Conservation (phyloP, 2,329 filamentous ascomycete genomes). For the Microcyclosporella mali region DNA sequence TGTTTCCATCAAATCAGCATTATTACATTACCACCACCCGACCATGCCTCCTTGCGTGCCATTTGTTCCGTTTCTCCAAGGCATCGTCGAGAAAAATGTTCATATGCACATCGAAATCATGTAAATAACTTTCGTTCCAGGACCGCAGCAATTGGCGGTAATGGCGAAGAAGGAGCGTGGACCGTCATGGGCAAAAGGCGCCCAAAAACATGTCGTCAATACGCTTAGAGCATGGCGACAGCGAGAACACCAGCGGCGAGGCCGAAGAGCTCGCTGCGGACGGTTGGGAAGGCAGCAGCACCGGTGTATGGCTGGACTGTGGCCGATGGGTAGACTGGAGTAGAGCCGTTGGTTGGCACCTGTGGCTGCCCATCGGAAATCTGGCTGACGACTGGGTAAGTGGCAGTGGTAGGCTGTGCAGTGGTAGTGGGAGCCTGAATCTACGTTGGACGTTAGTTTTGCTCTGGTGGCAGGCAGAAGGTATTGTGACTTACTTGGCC, state of each 20-base stretch:
- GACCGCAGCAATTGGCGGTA: neutral
- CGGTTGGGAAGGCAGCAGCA: slow-evolving; percentile 23
- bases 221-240: slow-evolving; percentile 26
- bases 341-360: slow-evolving; percentile 13
- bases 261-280: slow-evolving; percentile 24
- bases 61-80: neutral
- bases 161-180: slow-evolving; percentile 12
- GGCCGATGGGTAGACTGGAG: slow-evolving; percentile 11
- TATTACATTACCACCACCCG: neutral
- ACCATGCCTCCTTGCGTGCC: slow-evolving; percentile 2
- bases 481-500: too few relatives aligned
- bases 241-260: slow-evolving; percentile 29
- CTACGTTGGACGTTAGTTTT: too few relatives aligned
- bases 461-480: too few relatives aligned
- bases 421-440: too few relatives aligned
- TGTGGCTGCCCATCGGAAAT: too few relatives aligned
- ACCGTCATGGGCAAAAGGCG: slow-evolving; percentile 1
- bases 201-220: neutral
- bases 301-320: slow-evolving; percentile 26
- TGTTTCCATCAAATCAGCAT: neutral
- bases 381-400: too few relatives aligned
- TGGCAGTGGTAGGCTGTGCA: too few relatives aligned
- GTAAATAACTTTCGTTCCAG: slow-evolving; percentile 12
- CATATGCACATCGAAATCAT: slow-evolving; percentile 25
- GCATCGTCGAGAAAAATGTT: slow-evolving; percentile 15